phyloP scores from a whole-genome alignment of 2,329 filamentous ascomycete species.

The Fusarium sp. region DNA sequence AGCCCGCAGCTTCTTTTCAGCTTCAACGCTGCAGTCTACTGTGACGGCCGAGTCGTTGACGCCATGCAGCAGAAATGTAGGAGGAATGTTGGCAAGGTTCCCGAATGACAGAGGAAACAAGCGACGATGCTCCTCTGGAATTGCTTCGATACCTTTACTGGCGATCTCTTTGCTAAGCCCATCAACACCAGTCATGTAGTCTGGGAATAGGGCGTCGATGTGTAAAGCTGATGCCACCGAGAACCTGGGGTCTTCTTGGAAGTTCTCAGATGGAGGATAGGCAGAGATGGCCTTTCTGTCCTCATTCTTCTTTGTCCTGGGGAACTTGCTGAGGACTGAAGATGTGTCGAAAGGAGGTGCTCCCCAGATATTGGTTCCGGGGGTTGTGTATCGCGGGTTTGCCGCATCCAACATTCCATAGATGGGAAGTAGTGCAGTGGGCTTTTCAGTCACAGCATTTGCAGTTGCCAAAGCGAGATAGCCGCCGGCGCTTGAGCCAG shows the following conservation, averaged over 20 bases:
- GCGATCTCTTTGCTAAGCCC: slow-evolving; percentile 27
- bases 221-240: slow-evolving; percentile 37
- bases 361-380: slow-evolving; percentile 35
- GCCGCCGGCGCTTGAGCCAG: slow-evolving; percentile 44
- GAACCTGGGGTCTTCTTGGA: slow-evolving; percentile 5
- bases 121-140: slow-evolving; percentile 23
- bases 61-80: slow-evolving; percentile 39
- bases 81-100: slow-evolving; percentile 23
- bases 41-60: slow-evolving; percentile 45
- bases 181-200: slow-evolving; percentile 40
- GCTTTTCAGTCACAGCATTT: slow-evolving; percentile 11
- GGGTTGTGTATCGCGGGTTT: slow-evolving; percentile 28
- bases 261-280: not conserved
- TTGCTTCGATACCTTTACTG: slow-evolving; percentile 19
- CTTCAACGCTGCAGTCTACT: slow-evolving; percentile 30
- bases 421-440: slow-evolving; percentile 26
- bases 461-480: slow-evolving; percentile 41
- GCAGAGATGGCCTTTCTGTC: slow-evolving; percentile 26
- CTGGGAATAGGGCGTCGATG: slow-evolving; percentile 39
- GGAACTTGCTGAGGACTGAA: slow-evolving; percentile 30
- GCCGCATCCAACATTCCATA: slow-evolving; percentile 43
- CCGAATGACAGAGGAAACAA: slow-evolving; percentile 41
- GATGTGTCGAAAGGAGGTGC: slow-evolving; percentile 24
- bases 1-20: slow-evolving; percentile 37
- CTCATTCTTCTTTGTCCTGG: slow-evolving; percentile 8